Evolutionary conservation across 805 yeast genomes (phyloP).

Genomic region (Lachancea thermotolerans): DNA sequence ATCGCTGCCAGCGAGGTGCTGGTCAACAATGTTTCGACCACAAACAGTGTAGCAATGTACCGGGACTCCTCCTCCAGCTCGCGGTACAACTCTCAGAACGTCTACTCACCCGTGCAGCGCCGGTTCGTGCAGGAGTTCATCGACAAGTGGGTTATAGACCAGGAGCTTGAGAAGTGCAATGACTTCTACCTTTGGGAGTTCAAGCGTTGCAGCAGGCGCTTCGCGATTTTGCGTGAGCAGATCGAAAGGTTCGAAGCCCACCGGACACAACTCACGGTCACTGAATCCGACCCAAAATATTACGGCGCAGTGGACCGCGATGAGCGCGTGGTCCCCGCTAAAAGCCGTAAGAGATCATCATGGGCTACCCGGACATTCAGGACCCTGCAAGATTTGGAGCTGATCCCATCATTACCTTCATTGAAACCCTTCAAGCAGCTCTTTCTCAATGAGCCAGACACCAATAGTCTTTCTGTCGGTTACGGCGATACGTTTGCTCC

Average conservation of each 20-base stretch:
- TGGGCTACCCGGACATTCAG: background rate
- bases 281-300: background rate
- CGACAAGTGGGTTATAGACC: conserved; percentile 28
- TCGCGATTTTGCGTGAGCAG: conserved; percentile 21
- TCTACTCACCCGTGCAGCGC: conserved; percentile 10
- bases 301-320: conserved; percentile 3
- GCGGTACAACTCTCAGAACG: conserved; percentile 1
- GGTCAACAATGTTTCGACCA: conserved; percentile 4
- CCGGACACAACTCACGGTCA: background rate
- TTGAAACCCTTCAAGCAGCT: conserved; percentile 3
- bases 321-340: background rate
- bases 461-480: conserved; percentile 1
- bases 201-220: conserved; percentile 22
- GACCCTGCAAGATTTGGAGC: conserved; percentile 10
- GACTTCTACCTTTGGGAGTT: conserved; percentile 30
- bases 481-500: conserved; percentile 11
- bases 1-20: conserved; percentile 7
- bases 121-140: conserved; percentile 24
- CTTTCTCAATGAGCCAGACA: background rate
- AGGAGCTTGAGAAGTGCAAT: conserved; percentile 28
- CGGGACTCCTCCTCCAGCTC: background rate
- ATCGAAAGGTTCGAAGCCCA: conserved; percentile 15
- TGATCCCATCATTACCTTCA: conserved; percentile 30
- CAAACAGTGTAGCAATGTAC: background rate
- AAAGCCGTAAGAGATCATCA: background rate